Conservation (phyloP, 2,329 filamentous ascomycete genomes). For the Endocalyx cinctus region DNA sequence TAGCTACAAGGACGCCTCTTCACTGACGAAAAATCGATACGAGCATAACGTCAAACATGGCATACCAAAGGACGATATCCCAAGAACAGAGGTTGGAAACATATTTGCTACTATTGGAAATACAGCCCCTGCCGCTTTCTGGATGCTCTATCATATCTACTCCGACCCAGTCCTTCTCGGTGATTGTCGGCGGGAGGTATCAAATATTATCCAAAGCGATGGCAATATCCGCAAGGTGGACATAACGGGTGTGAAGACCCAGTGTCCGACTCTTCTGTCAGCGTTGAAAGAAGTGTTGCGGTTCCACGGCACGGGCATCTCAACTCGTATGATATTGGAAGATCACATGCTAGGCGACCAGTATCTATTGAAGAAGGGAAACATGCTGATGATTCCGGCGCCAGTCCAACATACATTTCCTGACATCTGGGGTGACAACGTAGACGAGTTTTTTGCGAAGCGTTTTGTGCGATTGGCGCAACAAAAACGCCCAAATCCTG, state of each 20-base stretch:
- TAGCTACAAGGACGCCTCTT: constrained; percentile 4
- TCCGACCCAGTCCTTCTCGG: constrained; percentile 18
- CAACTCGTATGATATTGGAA: constrained; percentile 5
- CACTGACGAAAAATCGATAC: constrained; percentile 4
- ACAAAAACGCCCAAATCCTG: constrained; percentile 6
- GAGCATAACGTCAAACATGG: constrained; percentile 2
- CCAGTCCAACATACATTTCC: constrained; percentile 9
- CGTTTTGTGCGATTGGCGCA: constrained; percentile 1
- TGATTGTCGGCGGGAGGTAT: constrained; percentile 8
- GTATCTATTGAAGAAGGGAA: constrained; percentile 17
- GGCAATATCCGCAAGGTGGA: constrained; percentile 6
- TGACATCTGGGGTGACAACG: constrained; percentile 8
- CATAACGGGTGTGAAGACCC: constrained; percentile 5
- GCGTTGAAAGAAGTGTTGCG: constrained; percentile 12
- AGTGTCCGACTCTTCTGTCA: constrained; percentile 10
- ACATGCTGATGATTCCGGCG: constrained; percentile 10
- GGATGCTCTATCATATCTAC: constrained; percentile 13
- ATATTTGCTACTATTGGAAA: constrained; percentile 7
- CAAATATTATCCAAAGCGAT: constrained; percentile 2
- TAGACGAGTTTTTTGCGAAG: constrained; percentile 3
- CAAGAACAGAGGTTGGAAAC: constrained; percentile 3
- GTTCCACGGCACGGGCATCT: constrained; percentile 3
- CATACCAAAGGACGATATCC: constrained; percentile 3
- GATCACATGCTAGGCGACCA: constrained; percentile 11
- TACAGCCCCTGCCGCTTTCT: constrained; percentile 10